Evolutionary conservation across 352 stramenopile species (phyloP), one percentile per base, ranked within the genome.

Genomic region (Globisporangium lucens): DNA sequence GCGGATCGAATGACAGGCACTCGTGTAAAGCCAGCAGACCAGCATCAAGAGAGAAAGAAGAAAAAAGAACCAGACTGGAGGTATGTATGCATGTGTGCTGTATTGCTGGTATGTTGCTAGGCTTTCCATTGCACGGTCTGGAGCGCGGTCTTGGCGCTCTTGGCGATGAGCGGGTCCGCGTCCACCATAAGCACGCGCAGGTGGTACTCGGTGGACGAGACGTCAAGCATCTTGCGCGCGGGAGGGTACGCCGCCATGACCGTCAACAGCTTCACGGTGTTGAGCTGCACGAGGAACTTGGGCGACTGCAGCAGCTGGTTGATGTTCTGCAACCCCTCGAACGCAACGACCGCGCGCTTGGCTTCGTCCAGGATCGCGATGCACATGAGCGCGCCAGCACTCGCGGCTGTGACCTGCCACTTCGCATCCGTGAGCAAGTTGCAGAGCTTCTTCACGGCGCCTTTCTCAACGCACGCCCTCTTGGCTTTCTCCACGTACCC

Each of bases 301-400:
- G 77, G 71, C 59, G 82, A 77, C 72, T 91, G 75, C 68, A 94
- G 72, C 43, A 93, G 66, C 56, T 88, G 78, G 52, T 89, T 89
- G 46, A 89, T 63, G n/a, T 43, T 71, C 30, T 74, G 65, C 7
- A 90, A 73, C 4, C 71, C 81, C 15, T 89, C 79, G 33, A 67
- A 68, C 15, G 72, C 69, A 41, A 92, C 76, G 59, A 93, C 78
- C 65, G 76, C 70, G 35, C 80, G 79, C 79, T 93, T 93, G 24
- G 82, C 75, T 30, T 91, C 82, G 65, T 92, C 83, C 64, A 89
- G 52, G 13, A 88, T 77, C 3, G 80, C 79, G 51, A 93, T 61
- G 56, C 69, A 75, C 82, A 91, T 92, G 65, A 93, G 75, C 49
- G 83, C 85, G 4, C 85, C 82, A 0, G 80, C 77, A 55, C 75